Conservation (phyloP, 768 basidiomycete species). For the Russula earlei region DNA sequence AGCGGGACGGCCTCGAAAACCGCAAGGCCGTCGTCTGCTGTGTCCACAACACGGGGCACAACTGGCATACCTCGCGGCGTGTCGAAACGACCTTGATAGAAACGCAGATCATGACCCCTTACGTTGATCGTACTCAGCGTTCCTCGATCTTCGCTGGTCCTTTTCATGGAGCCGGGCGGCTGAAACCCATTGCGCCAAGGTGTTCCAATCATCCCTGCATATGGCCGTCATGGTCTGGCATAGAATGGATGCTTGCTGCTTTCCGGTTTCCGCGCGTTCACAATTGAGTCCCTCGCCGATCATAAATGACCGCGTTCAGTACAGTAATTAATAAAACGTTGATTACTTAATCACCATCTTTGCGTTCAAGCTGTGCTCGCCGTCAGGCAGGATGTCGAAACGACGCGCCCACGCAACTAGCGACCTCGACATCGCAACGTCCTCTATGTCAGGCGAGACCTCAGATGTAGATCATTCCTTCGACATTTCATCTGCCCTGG, state of each 20-base stretch:
- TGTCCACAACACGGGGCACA: conserved; percentile 10
- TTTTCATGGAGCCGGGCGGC: too few relatives aligned
- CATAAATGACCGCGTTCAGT: too few relatives aligned
- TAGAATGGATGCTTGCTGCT: too few relatives aligned
- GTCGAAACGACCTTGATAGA: conserved; percentile 8
- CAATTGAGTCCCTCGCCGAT: too few relatives aligned
- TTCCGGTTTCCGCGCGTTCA: too few relatives aligned
- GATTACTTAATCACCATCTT: background rate
- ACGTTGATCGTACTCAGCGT: background rate
- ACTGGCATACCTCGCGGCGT: conserved; percentile 5
- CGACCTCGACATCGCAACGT: background rate
- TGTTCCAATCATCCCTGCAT: too few relatives aligned
- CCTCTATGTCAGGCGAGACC: conserved; percentile 2
- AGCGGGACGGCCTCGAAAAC: conserved; percentile 10
- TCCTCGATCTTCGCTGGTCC: too few relatives aligned
- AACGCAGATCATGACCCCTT: background rate
- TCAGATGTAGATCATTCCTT: conserved; percentile 33
- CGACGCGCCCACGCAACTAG: background rate
- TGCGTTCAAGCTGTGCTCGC: background rate
- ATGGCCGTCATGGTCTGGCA: too few relatives aligned
- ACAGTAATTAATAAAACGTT: too few relatives aligned
- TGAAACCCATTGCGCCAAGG: too few relatives aligned
- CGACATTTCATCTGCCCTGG: conserved; percentile 56
- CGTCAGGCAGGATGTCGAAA: background rate
- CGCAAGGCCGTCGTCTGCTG: conserved; percentile 10